phyloP scores from a whole-genome alignment of 768 basidiomycete genomes.

The Mycena metata region DNA sequence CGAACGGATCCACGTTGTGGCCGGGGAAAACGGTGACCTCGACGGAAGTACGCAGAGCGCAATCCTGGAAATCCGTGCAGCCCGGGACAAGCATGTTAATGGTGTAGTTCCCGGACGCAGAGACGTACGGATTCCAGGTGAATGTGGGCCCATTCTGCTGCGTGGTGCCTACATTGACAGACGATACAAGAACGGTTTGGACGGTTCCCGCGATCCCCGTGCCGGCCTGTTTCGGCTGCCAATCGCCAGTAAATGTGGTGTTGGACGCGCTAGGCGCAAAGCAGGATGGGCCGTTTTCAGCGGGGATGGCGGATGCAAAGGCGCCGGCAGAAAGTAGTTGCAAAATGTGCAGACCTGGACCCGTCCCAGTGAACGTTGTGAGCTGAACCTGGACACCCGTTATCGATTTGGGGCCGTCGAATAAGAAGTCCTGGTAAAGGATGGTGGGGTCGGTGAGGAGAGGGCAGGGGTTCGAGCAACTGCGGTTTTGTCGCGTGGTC shows the following conservation, averaged over 20 bases:
- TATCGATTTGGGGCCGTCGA: constrained; percentile 70
- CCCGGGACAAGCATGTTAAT: constrained; percentile 91
- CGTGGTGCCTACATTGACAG: constrained; percentile 73
- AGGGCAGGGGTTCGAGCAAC: constrained; percentile 86
- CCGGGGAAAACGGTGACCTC: constrained; percentile 87
- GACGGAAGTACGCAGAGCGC: constrained; percentile 83
- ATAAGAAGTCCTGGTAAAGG: constrained; percentile 95
- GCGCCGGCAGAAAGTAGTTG: constrained; percentile 94
- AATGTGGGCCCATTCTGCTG: constrained; percentile 77
- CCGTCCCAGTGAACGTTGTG: constrained; percentile 78
- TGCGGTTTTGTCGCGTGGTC: constrained; percentile 76
- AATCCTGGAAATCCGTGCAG: constrained; percentile 85
- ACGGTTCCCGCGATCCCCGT: constrained; percentile 87
- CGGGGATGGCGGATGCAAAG: constrained; percentile 80
- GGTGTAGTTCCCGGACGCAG: constrained; percentile 87
- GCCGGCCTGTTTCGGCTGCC: constrained; percentile 73
- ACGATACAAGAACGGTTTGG: constrained; percentile 79
- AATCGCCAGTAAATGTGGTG: constrained; percentile 74
- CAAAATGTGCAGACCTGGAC: constrained; percentile 89
- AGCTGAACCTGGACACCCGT: constrained; percentile 93
- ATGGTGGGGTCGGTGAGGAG: constrained; percentile 82
- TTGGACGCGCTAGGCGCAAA: constrained; percentile 84
- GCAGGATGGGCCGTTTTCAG: constrained; percentile 77
- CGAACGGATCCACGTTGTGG: constrained; percentile 70
- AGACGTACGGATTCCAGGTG: constrained; percentile 95